Conservation (phyloP, 345 rosid genomes). For the Crucihimalaya himalaica region DNA sequence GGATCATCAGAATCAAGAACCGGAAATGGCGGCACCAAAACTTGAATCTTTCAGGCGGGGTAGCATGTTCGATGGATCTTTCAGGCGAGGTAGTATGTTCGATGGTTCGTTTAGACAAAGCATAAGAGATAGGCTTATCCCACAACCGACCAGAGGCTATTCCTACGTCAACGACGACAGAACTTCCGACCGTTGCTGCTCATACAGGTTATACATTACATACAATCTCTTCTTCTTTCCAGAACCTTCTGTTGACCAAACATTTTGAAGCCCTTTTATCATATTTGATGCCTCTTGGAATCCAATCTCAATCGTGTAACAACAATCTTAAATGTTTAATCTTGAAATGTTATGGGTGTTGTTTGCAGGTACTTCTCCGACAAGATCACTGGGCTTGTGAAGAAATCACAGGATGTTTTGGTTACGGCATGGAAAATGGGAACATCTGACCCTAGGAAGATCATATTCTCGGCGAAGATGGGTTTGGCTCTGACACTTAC, state of each 20-base stretch:
- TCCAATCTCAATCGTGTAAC: conserved; percentile 7
- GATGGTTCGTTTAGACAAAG: conserved; percentile 40
- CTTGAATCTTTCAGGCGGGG: conserved; percentile 40
- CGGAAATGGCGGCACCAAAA: conserved; percentile 36
- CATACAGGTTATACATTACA: conserved; percentile 38
- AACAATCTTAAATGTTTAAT: conserved; percentile 1
- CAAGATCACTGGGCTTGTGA: conserved; percentile 26
- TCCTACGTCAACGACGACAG: neutral
- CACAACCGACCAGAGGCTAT: conserved; percentile 20
- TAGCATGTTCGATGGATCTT: conserved; percentile 40
- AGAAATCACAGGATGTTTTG: conserved; percentile 38
- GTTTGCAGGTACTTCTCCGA: conserved; percentile 36
- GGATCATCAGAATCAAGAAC: conserved; percentile 28
- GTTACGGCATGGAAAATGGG: conserved; percentile 61
- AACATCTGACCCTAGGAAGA: conserved; percentile 72
- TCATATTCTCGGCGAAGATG: conserved; percentile 78
- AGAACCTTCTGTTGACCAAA: conserved; percentile 7
- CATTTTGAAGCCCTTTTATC: neutral
- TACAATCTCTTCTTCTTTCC: neutral
- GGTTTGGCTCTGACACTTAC: conserved; percentile 71
- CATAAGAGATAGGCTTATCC: conserved; percentile 38
- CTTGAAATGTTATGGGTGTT: conserved; percentile 11
- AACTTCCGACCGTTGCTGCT: conserved; percentile 27
- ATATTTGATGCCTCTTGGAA: conserved; percentile 15
- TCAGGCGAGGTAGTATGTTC: conserved; percentile 41